These are phyloP conservation scores for Candida argentea DNA, from an alignment of 805 yeast species.

Conservation along the genomic window DNA sequence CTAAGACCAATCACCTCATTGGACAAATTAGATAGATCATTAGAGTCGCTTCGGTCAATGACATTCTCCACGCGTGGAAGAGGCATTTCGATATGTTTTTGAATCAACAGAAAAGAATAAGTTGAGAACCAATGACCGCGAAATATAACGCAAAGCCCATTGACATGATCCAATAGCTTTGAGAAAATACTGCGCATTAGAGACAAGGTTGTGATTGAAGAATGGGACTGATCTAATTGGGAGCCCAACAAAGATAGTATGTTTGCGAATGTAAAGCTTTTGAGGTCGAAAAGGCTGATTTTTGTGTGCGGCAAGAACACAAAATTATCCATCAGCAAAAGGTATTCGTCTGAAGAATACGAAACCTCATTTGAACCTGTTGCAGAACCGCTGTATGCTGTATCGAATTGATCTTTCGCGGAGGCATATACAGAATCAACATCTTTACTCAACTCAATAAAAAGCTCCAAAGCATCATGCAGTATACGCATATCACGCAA, in stretches of 20 bases:
- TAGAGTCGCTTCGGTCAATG: too few relatives aligned
- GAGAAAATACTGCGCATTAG: constrained; percentile 30
- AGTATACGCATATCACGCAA: constrained; percentile 45
- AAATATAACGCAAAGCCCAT: constrained; percentile 22
- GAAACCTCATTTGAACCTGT: constrained; percentile 1
- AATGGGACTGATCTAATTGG: constrained; percentile 23
- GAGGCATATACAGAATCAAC: constrained; percentile 3
- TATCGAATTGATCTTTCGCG: background rate
- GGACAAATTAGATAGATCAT: too few relatives aligned
- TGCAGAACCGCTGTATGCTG: background rate
- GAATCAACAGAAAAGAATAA: too few relatives aligned
- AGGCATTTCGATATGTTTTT: too few relatives aligned
- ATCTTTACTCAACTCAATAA: constrained; percentile 32
- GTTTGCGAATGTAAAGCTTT: constrained; percentile 25
- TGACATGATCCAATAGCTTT: constrained; percentile 27
- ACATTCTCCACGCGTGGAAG: too few relatives aligned
- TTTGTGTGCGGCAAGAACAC: constrained; percentile 2
- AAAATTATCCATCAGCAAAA: too few relatives aligned
- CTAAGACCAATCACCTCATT: constrained; percentile 26
- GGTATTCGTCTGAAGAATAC: too few relatives aligned
- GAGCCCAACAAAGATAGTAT: constrained; percentile 25
- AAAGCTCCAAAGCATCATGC: constrained; percentile 50
- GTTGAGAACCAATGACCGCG: too few relatives aligned
- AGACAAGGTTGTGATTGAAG: constrained; percentile 32
- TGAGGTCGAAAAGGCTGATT: constrained; percentile 16